Evolutionary conservation across 139 green algal species (phyloP).

Genomic region (Spirogloea muscicola): DNA sequence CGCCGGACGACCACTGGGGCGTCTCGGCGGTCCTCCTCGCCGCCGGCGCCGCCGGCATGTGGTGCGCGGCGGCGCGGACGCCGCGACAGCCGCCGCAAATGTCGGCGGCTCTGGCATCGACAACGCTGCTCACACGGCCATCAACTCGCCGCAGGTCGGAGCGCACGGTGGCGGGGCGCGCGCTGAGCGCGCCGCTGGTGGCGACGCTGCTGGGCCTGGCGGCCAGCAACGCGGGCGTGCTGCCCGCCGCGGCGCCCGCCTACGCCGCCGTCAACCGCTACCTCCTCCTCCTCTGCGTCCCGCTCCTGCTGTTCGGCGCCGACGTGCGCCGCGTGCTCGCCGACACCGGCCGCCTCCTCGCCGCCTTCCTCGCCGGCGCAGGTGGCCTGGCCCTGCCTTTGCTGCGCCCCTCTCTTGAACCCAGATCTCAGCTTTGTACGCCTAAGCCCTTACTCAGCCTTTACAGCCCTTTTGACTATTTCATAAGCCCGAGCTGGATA

Average conservation of each 20-base stretch:
- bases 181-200: slow-evolving; percentile 76
- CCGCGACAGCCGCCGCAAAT: too few relatives aligned
- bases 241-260: slow-evolving; percentile 43
- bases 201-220: slow-evolving; percentile 69
- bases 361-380: slow-evolving; percentile 58
- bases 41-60: slow-evolving; percentile 19
- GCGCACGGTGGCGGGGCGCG: slow-evolving; percentile 54
- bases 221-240: slow-evolving; percentile 66
- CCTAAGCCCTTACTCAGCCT: too few relatives aligned
- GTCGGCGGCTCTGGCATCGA: too few relatives aligned
- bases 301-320: slow-evolving; percentile 80
- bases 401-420: too few relatives aligned
- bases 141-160: slow-evolving; percentile 26
- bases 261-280: slow-evolving; percentile 72
- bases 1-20: slow-evolving; percentile 34
- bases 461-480: too few relatives aligned
- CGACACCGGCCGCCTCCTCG: slow-evolving; percentile 70
- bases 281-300: slow-evolving; percentile 84
- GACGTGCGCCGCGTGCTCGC: slow-evolving; percentile 72
- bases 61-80: too few relatives aligned
- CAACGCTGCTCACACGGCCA: too few relatives aligned
- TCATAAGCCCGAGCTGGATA: too few relatives aligned
- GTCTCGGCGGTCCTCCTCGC: slow-evolving; percentile 40
- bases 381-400: too few relatives aligned
- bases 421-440: too few relatives aligned